phyloP scores from a whole-genome alignment of 2,329 filamentous ascomycete genomes.

The Dactylonectria macrodidyma region DNA sequence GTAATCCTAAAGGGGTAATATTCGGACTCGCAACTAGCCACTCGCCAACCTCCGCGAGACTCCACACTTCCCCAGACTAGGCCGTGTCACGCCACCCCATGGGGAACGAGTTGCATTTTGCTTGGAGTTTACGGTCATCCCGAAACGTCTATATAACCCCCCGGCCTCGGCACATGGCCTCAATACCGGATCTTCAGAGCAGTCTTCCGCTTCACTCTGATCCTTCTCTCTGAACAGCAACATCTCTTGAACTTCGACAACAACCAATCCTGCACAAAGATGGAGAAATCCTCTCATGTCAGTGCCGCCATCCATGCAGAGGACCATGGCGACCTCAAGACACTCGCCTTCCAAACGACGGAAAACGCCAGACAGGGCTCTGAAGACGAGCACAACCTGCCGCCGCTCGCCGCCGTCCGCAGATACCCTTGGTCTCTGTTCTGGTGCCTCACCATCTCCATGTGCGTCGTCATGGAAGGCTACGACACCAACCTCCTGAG shows the following conservation, averaged over 20 bases:
- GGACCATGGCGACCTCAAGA: conserved; percentile 13
- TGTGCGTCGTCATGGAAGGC: conserved; percentile 61
- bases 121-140: conserved; percentile 1
- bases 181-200: background rate
- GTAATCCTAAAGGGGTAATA: conserved; percentile 38
- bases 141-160: conserved; percentile 12
- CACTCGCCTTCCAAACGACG: conserved; percentile 18
- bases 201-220: background rate
- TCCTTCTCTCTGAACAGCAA: no score
- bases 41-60: background rate
- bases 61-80: conserved; percentile 16
- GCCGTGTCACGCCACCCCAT: conserved; percentile 13
- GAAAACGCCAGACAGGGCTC: conserved; percentile 27
- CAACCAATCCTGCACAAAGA: background rate
- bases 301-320: conserved; percentile 13
- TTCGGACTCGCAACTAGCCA: conserved; percentile 26
- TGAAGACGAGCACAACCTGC: conserved; percentile 44
- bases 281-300: background rate
- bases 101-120: background rate
- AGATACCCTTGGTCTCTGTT: conserved; percentile 54
- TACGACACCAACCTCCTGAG: conserved; percentile 55
- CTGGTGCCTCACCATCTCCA: conserved; percentile 55
- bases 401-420: conserved; percentile 46
- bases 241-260: no score
- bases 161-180: conserved; percentile 1